Conservation (phyloP, 2,329 filamentous ascomycete genomes). For the Zymoseptoria tritici region DNA sequence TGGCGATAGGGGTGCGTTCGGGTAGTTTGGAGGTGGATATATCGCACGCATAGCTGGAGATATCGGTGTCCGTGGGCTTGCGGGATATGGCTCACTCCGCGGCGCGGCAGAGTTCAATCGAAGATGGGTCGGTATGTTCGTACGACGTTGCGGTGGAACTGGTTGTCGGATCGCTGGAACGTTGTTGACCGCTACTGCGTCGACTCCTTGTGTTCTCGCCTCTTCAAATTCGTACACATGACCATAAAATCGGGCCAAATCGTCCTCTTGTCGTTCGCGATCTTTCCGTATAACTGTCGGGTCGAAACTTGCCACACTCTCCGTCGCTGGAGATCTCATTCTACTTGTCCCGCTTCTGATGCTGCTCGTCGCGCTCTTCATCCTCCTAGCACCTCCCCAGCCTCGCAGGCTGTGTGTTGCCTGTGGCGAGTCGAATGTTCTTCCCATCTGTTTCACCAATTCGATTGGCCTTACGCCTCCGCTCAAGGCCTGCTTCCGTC, state of each 20-base stretch:
- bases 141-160: background rate
- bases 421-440: background rate
- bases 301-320: slow-evolving; percentile 66
- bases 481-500: slow-evolving; percentile 39
- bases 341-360: slow-evolving; percentile 38
- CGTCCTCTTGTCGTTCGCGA: slow-evolving; percentile 64
- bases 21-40: slow-evolving; percentile 33
- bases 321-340: slow-evolving; percentile 35
- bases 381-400: slow-evolving; percentile 20
- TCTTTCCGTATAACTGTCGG: slow-evolving; percentile 65
- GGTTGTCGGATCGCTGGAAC: background rate
- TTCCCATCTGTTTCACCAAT: slow-evolving; percentile 44
- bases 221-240: slow-evolving; percentile 85
- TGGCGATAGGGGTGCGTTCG: background rate
- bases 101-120: slow-evolving; percentile 2
- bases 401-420: slow-evolving; percentile 15
- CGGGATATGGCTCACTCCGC: slow-evolving; percentile 26
- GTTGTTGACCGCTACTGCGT: background rate
- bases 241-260: slow-evolving; percentile 85
- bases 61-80: slow-evolving; percentile 31
- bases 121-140: slow-evolving; percentile 14
- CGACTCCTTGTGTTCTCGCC: slow-evolving; percentile 12
- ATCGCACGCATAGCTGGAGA: slow-evolving; percentile 35
- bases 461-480: slow-evolving; percentile 50
- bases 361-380: slow-evolving; percentile 23